These are phyloP conservation scores for Paraglomus brasilianum DNA, from an alignment of 192 early-diverging fungal genomes.

Conservation along the genomic window DNA sequence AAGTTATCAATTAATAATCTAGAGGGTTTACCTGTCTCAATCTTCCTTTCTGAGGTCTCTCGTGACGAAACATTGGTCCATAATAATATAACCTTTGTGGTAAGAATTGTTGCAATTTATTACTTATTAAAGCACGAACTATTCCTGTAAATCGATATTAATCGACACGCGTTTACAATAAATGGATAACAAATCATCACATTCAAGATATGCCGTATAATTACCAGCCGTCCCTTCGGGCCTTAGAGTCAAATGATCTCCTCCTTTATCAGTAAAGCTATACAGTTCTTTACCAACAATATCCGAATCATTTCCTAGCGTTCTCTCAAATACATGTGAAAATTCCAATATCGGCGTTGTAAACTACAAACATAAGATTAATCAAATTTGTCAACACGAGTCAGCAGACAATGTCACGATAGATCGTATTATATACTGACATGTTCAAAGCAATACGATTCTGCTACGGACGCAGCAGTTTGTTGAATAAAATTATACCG, in stretches of 20 bases:
- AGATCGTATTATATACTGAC: constrained; percentile 24
- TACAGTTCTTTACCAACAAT: constrained; percentile 72
- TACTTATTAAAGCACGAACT: constrained; percentile 45
- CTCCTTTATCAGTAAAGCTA: constrained; percentile 60
- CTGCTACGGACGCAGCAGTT: constrained; percentile 39
- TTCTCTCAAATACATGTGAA: constrained; percentile 60
- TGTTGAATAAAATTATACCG: constrained; percentile 49
- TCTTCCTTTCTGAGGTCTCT: constrained; percentile 68
- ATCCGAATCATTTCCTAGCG: constrained; percentile 61
- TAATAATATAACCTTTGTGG: constrained; percentile 60
- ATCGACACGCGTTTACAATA: background rate
- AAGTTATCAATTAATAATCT: background rate
- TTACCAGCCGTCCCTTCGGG: constrained; percentile 65
- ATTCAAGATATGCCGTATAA: background rate
- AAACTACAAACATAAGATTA: constrained; percentile 34
- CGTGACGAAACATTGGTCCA: constrained; percentile 70
- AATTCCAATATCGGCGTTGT: constrained; percentile 66
- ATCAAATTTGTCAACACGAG: background rate
- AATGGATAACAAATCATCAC: background rate
- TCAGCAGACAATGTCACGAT: background rate
- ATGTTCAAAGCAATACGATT: constrained; percentile 55
- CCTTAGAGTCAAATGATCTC: constrained; percentile 58
- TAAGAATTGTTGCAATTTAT: constrained; percentile 42
- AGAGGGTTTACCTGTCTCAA: constrained; percentile 50
- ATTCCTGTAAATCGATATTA: constrained; percentile 31